Percentiles rank a stretch among this genome's conserved stretches.
phyloP scores from a whole-genome alignment of 2,329 filamentous ascomycete species.

The Monilinia fructigena region DNA sequence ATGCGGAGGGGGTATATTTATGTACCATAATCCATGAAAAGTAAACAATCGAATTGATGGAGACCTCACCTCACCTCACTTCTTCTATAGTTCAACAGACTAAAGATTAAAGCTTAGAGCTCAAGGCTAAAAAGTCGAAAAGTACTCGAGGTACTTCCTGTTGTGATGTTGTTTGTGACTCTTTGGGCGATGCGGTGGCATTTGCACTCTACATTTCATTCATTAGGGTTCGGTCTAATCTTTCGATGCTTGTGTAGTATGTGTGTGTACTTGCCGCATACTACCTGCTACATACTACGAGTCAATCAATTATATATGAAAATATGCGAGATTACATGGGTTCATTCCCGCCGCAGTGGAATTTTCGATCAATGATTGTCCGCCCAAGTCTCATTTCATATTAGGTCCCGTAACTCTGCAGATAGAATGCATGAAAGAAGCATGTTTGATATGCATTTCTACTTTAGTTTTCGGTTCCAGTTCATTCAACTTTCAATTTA shows the following conservation, averaged over 20 bases:
- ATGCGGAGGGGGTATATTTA: background rate
- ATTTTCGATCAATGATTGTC: background rate
- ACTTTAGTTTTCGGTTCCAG: background rate
- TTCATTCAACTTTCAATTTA: background rate
- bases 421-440: slow-evolving; percentile 11
- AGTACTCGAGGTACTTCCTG: background rate
- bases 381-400: slow-evolving; percentile 7
- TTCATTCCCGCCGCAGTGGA: slow-evolving; percentile 1
- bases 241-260: background rate
- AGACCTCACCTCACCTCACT: too few relatives aligned
- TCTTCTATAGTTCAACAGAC: background rate
- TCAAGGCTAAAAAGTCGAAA: background rate
- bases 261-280: too few relatives aligned
- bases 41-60: slow-evolving; percentile 10
- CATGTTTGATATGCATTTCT: slow-evolving; percentile 15
- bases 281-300: too few relatives aligned
- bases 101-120: background rate
- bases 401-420: slow-evolving; percentile 9
- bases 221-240: slow-evolving; percentile 8
- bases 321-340: background rate
- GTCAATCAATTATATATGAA: background rate
- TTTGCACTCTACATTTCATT: background rate
- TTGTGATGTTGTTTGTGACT: background rate
- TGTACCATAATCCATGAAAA: background rate
- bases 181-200: background rate